These are phyloP conservation scores for Gypsophila paniculata DNA, from an alignment of 179 eudicot species.

Conservation along the genomic window DNA sequence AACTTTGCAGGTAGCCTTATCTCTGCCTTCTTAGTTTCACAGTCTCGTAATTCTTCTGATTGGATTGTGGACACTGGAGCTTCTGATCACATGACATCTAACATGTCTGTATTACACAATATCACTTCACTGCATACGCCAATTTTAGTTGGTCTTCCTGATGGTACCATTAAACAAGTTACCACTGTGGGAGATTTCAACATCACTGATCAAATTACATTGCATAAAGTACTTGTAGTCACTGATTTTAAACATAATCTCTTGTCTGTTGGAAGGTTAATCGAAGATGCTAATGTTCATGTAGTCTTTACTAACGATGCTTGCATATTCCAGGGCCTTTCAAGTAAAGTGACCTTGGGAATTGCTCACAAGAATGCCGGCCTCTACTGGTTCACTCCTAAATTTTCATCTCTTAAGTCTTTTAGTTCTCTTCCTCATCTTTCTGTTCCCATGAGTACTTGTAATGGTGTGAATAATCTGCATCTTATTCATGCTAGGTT, in stretches of 20 bases:
- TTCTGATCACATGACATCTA: neutral
- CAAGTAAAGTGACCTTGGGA: neutral
- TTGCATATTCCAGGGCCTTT: neutral
- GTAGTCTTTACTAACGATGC: neutral
- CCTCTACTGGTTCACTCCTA: too few species aligned
- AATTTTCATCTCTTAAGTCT: too few species aligned
- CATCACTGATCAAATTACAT: neutral
- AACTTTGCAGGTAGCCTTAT: neutral
- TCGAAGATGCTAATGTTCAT: too few species aligned
- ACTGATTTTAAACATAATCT: neutral
- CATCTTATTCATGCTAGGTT: neutral
- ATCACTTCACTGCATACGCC: neutral
- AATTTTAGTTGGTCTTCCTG: neutral
- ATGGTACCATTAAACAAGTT: neutral
- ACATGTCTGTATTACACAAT: neutral
- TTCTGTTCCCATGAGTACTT: neutral
- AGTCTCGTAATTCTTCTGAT: neutral
- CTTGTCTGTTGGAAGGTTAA: neutral
- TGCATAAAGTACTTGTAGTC: neutral
- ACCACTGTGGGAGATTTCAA: neutral
- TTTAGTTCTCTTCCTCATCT: too few species aligned
- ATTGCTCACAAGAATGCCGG: neutral
- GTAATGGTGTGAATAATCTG: neutral
- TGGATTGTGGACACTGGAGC: constrained; percentile 2
- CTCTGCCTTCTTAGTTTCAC: neutral